Evolutionary conservation across 2,329 filamentous ascomycete genomes (phyloP).

Genomic region (Pestalotiopsis sp.): DNA sequence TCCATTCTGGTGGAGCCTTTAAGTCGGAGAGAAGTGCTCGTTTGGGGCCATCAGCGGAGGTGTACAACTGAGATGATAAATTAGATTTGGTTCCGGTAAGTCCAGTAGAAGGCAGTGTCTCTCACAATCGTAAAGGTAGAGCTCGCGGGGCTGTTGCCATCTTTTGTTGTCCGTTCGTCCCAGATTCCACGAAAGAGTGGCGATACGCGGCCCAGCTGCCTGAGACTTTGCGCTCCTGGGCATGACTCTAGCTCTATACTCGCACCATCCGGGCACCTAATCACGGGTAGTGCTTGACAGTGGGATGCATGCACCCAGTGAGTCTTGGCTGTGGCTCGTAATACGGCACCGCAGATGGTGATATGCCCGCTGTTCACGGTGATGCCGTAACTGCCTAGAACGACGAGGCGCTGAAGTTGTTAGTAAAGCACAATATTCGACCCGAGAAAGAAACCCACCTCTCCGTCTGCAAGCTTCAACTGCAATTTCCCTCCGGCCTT

Average conservation of each 20-base stretch:
- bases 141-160: slow-evolving; percentile 19
- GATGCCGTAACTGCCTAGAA: slow-evolving; percentile 71
- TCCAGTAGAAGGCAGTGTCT: neutral
- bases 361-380: slow-evolving; percentile 63
- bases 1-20: slow-evolving; percentile 61
- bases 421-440: slow-evolving; percentile 13
- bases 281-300: slow-evolving; percentile 70
- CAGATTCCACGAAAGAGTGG: slow-evolving; percentile 70
- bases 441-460: slow-evolving; percentile 23
- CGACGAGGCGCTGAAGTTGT: slow-evolving; percentile 55
- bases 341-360: slow-evolving; percentile 65
- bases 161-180: slow-evolving; percentile 45
- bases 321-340: slow-evolving; percentile 49
- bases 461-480: slow-evolving; percentile 29
- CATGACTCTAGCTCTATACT: slow-evolving; percentile 59
- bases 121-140: slow-evolving; percentile 55
- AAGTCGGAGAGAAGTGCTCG: slow-evolving; percentile 55
- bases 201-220: slow-evolving; percentile 60
- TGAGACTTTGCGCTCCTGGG: slow-evolving; percentile 49
- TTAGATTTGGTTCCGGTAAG: neutral
- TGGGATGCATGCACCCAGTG: slow-evolving; percentile 67
- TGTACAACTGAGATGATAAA: slow-evolving; percentile 47
- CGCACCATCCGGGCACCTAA: slow-evolving; percentile 55
- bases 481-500: slow-evolving; percentile 24
- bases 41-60: slow-evolving; percentile 54